Evolutionary conservation across 208 protist genomes (phyloP), one percentile per base, ranked within the genome.

Genomic region (Strigomonas culicis): DNA sequence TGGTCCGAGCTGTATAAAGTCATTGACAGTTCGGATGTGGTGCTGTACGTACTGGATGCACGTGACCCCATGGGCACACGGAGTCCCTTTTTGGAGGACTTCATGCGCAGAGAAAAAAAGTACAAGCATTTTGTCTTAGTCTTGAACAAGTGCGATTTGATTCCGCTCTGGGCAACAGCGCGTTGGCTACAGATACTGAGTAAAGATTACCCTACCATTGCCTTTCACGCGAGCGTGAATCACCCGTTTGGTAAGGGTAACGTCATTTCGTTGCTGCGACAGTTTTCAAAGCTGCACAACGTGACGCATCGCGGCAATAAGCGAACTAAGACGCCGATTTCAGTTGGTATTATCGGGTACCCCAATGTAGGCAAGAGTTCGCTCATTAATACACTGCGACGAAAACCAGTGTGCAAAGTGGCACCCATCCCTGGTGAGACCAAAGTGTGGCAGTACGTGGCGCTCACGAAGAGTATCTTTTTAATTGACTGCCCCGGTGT

Each of bases 381-480:
- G 8, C 82, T 99, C n/a, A 99, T 99, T 74, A 99, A 99, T 79
- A 99, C 99, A 1, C 82, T 99, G 0, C 81, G 92, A n/a, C 74
- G 79, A n/a, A 98, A 99, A 72, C 82, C 90, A 36, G 98, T 99
- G 31, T 99, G 98, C 86, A 99, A 98, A 62, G 98, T 99, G 24
- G 99, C 99, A 0, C 99, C 99, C 7, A 98, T 99, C 70, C 98
- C 99, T 10, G 99, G 99, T 34, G 97, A 99, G 77, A 99, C 99
- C n/a, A 99, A 99, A 71, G 98, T 99, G 25, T 99, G 99, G 99
- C 98, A 99, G 81, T 99, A 99, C 79, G 97, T 99, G 32, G 97
- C 97, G 1, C 86, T 99, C 15, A 99, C 98, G 46, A 88, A 95
- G 46, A 82, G 80, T 52, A 99, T 99, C 60, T 99, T 98, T 70